phyloP scores from a whole-genome alignment of 140 eudicot genomes.

The Ambrosia hybrid region DNA sequence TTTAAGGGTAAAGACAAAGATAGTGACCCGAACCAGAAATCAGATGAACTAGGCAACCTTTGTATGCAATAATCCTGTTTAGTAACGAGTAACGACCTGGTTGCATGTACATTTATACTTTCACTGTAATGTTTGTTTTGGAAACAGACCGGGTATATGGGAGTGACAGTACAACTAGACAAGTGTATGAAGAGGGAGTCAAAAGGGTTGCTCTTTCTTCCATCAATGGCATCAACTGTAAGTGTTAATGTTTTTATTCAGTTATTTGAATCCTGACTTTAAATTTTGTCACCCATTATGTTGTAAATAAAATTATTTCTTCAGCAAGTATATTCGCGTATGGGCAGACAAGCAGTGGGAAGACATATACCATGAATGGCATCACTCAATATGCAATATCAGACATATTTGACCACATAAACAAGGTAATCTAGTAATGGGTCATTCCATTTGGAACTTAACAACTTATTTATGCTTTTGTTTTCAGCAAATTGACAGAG shows the following conservation, averaged over 20 bases:
- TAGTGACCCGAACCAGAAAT: not conserved
- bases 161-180: slow-evolving; percentile 51
- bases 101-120: not conserved
- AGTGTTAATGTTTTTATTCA: slow-evolving; percentile 22
- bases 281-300: not conserved
- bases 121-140: slow-evolving; percentile 13
- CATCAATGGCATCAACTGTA: slow-evolving; percentile 79
- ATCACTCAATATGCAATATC: slow-evolving; percentile 68
- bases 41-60: not conserved
- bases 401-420: slow-evolving; percentile 68
- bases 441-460: slow-evolving; percentile 1
- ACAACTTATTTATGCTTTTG: slow-evolving; percentile 6
- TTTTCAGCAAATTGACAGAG: slow-evolving; percentile 65
- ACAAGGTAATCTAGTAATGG: slow-evolving; percentile 38
- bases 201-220: slow-evolving; percentile 83
- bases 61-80: not conserved
- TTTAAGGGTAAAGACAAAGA: not conserved
- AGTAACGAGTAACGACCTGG: not conserved
- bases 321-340: slow-evolving; percentile 94
- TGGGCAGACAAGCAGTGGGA: slow-evolving; percentile 99
- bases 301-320: slow-evolving; percentile 28
- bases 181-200: slow-evolving; percentile 84
- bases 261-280: not conserved
- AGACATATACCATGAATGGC: slow-evolving; percentile 95
- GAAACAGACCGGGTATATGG: slow-evolving; percentile 72